phyloP scores from a whole-genome alignment of 148 eudicot species.

The Arctostaphylos glauca region DNA sequence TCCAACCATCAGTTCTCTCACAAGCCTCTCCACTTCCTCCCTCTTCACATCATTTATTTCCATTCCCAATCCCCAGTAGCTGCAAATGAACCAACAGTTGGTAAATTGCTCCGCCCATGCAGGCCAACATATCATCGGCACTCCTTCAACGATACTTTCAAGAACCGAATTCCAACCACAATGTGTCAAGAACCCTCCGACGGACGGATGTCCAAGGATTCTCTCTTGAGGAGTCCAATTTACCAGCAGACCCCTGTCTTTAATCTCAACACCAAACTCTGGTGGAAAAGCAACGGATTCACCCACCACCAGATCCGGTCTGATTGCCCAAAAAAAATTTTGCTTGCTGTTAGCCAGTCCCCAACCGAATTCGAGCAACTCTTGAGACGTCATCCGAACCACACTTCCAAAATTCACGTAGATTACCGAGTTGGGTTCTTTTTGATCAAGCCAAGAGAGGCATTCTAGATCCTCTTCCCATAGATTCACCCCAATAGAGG shows the following conservation, averaged over 20 bases:
- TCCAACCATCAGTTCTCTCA: constrained; percentile 16
- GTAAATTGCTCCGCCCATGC: constrained; percentile 36
- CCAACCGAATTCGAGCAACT: constrained; percentile 31
- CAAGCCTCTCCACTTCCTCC: constrained; percentile 30
- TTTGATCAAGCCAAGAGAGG: constrained; percentile 27
- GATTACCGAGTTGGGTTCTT: constrained; percentile 25
- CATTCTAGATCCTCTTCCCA: constrained; percentile 33
- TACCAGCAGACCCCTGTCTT: constrained; percentile 21
- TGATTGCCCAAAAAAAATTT: constrained; percentile 6
- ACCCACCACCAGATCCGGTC: constrained; percentile 21
- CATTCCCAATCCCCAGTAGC: constrained; percentile 31
- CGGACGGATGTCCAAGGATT: constrained; percentile 28
- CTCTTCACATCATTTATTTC: constrained; percentile 34
- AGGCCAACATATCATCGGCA: constrained; percentile 36
- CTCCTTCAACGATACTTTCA: constrained; percentile 24
- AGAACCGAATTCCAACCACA: constrained; percentile 42
- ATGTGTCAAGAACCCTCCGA: constrained; percentile 43
- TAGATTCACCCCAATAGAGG: constrained; percentile 19
- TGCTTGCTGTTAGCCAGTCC: constrained; percentile 36
- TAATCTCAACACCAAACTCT: constrained; percentile 18
- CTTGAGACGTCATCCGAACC: constrained; percentile 22
- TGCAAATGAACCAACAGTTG: constrained; percentile 28
- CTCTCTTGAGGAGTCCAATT: constrained; percentile 40
- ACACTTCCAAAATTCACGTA: constrained; percentile 38
- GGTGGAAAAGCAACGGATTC: constrained; percentile 25